phyloP scores from a whole-genome alignment of 2,329 filamentous ascomycete species.

The Botrytis tulipae region DNA sequence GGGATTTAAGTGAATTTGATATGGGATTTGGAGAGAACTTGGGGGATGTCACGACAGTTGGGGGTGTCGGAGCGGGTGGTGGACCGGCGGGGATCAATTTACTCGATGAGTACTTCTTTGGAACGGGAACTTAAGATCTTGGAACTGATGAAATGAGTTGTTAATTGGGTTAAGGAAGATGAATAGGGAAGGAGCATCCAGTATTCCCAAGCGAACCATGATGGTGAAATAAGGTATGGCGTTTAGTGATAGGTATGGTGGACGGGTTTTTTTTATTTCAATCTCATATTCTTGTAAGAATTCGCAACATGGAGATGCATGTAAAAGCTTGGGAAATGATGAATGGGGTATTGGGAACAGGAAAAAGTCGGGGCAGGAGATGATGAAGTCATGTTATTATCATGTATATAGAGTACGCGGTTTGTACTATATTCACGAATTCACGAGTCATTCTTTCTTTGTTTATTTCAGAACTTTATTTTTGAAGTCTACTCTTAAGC shows the following conservation, averaged over 20 bases:
- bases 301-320: neutral
- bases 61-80: conserved; percentile 33
- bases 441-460: neutral
- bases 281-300: neutral
- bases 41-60: conserved; percentile 30
- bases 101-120: conserved; percentile 56
- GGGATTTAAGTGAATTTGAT: conserved; percentile 20
- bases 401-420: neutral
- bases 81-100: conserved; percentile 41
- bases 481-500: neutral
- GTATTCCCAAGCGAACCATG: neutral
- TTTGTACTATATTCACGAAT: neutral
- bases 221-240: neutral
- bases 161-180: neutral
- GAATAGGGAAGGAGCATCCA: neutral
- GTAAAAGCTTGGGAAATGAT: neutral
- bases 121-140: conserved; percentile 38
- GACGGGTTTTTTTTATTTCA: too few species aligned
- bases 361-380: neutral
- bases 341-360: neutral
- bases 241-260: neutral
- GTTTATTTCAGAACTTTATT: neutral
- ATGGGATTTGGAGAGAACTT: conserved; percentile 29
- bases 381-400: neutral
- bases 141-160: neutral